A percentile compares a stretch with the other conserved stretches of the same genome.
Conservation (phyloP, 192 early-diverging fungal species). For the Coemansia brasiliensis region DNA sequence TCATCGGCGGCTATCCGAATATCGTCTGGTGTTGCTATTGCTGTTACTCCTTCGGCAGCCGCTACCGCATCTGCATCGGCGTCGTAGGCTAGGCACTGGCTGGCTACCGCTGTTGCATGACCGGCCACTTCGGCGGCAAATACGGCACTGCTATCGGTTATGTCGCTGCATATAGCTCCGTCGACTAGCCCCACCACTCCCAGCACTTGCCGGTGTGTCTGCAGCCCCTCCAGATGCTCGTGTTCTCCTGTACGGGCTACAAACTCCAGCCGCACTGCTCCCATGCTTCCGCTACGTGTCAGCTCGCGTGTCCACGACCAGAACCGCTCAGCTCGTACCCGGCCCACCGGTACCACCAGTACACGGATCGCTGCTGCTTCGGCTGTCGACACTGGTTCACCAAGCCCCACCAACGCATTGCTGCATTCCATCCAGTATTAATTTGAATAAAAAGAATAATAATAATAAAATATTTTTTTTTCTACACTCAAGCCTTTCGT, state of each 20-base stretch:
- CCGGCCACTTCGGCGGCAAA: slow-evolving; percentile 28
- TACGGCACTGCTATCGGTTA: slow-evolving; percentile 23
- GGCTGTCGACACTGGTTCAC: slow-evolving; percentile 36
- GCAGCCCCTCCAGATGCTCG: slow-evolving; percentile 52
- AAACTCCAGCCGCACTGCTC: slow-evolving; percentile 35
- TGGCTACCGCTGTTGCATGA: slow-evolving; percentile 39
- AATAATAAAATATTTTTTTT: not conserved
- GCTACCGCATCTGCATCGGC: not conserved
- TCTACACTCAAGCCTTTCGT: slow-evolving; percentile 46
- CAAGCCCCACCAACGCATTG: not conserved
- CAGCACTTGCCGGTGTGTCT: slow-evolving; percentile 50
- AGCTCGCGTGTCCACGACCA: slow-evolving; percentile 26
- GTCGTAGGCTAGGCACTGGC: slow-evolving; percentile 41
- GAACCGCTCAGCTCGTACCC: slow-evolving; percentile 22
- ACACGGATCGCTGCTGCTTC: slow-evolving; percentile 52
- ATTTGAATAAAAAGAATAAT: not conserved
- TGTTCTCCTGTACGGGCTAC: slow-evolving; percentile 20
- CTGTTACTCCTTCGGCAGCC: slow-evolving; percentile 24
- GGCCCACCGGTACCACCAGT: slow-evolving; percentile 46
- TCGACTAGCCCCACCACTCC: slow-evolving; percentile 51
- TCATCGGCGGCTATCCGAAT: slow-evolving; percentile 27
- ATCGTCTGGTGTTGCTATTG: slow-evolving; percentile 24
- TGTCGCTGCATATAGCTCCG: slow-evolving; percentile 19
- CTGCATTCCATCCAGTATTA: not conserved
- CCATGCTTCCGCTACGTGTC: slow-evolving; percentile 15